Evolutionary conservation across 495 filamentous ascomycete genomes (phyloP).

Genomic region (Extremus antarcticus): DNA sequence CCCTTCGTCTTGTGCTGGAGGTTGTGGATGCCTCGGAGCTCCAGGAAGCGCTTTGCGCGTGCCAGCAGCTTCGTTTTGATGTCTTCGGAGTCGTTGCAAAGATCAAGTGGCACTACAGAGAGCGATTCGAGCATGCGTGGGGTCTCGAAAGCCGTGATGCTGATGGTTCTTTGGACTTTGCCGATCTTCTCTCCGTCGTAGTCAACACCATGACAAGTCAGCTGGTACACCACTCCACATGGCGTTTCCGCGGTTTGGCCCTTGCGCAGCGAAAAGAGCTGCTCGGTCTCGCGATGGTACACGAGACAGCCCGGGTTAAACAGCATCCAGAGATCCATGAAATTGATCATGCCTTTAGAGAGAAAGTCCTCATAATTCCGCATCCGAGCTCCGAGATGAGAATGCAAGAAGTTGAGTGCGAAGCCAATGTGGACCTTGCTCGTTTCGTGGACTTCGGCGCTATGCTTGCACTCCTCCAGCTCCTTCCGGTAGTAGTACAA

Average conservation of each 20-base stretch:
- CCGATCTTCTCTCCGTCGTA: constrained; percentile 68
- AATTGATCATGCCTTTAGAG: constrained; percentile 59
- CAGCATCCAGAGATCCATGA: constrained; percentile 77
- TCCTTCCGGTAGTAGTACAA: constrained; percentile 79
- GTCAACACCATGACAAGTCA: constrained; percentile 66
- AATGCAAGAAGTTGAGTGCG: background rate
- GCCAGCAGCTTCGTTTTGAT: constrained; percentile 58
- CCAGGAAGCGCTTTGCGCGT: constrained; percentile 73
- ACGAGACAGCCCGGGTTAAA: constrained; percentile 52
- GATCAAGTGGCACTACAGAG: constrained; percentile 63
- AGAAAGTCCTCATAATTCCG: constrained; percentile 43
- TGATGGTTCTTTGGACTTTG: constrained; percentile 53
- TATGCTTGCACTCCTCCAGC: constrained; percentile 47
- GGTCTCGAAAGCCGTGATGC: constrained; percentile 68
- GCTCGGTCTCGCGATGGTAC: background rate
- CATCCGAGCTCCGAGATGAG: constrained; percentile 41
- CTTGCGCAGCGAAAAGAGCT: background rate
- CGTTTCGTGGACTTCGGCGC: constrained; percentile 48
- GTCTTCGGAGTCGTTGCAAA: constrained; percentile 60
- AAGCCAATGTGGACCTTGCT: constrained; percentile 40
- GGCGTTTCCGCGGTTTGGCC: constrained; percentile 20
- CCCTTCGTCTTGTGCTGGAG: constrained; percentile 75
- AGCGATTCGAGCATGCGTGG: constrained; percentile 69
- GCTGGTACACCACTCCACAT: constrained; percentile 65
- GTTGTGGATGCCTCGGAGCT: constrained; percentile 72